Evolutionary conservation across 2,329 filamentous ascomycete species (phyloP).

Genomic region (Xylariaceae sp.): DNA sequence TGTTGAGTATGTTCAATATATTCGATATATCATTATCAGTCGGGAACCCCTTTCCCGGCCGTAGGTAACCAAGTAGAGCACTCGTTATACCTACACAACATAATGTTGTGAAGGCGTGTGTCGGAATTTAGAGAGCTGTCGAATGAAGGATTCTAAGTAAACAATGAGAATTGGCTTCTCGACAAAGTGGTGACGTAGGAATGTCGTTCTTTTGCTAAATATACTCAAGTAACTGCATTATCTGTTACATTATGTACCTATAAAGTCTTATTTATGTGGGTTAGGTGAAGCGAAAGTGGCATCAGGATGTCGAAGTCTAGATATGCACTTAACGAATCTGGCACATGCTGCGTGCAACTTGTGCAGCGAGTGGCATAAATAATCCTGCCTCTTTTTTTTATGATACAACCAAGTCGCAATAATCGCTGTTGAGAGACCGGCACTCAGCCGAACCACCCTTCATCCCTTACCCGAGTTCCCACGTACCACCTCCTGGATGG

Average conservation of each 20-base stretch:
- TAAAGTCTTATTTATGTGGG: not conserved
- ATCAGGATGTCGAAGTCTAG: not conserved
- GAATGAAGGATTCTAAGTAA: no score
- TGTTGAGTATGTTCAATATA: no score
- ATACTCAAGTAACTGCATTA: not conserved
- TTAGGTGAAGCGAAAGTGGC: no score
- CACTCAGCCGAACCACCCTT: not conserved
- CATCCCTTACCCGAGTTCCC: slow-evolving; percentile 6
- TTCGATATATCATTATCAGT: no score
- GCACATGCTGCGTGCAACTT: slow-evolving; percentile 1
- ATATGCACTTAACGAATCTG: not conserved
- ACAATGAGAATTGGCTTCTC: no score
- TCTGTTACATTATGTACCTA: not conserved
- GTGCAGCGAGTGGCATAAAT: slow-evolving; percentile 13
- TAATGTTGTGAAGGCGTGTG: no score
- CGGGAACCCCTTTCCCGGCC: no score
- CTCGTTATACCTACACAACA: no score
- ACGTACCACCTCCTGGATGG: slow-evolving; percentile 2
- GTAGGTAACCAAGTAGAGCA: no score
- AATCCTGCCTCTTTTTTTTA: slow-evolving; percentile 16
- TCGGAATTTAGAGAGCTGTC: no score
- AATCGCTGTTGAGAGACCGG: slow-evolving; percentile 13
- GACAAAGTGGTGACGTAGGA: no score
- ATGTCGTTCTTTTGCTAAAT: no score
- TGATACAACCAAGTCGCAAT: slow-evolving; percentile 8